Conservation (phyloP, 768 basidiomycete genomes). For the Mycena filopes region DNA sequence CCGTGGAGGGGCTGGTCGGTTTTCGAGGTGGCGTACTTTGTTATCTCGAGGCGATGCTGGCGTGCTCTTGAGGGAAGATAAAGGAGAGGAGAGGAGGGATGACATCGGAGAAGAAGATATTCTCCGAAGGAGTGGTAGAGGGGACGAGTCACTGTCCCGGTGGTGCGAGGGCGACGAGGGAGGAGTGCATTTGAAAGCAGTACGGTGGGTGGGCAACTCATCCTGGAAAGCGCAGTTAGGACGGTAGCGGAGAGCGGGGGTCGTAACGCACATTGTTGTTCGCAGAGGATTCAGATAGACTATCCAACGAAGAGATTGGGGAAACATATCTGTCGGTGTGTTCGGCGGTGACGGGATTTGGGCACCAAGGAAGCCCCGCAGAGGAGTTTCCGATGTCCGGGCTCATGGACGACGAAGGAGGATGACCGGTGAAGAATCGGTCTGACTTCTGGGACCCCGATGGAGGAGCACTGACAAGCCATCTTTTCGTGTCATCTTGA, state of each 20-base stretch:
- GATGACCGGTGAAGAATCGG: constrained; percentile 8
- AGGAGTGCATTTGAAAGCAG: constrained; percentile 16
- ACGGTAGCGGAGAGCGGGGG: not conserved
- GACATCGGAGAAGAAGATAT: constrained; percentile 4
- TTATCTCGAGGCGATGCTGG: constrained; percentile 20
- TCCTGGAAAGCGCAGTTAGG: constrained; percentile 13
- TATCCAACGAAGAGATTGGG: constrained; percentile 24
- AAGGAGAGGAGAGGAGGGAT: constrained; percentile 18
- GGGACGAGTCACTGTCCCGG: constrained; percentile 28
- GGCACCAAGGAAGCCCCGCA: constrained; percentile 19
- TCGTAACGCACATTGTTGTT: constrained; percentile 6
- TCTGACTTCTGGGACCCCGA: constrained; percentile 18
- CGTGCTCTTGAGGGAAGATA: constrained; percentile 28
- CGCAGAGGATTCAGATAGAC: constrained; percentile 22
- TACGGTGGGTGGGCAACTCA: constrained; percentile 23
- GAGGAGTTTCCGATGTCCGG: constrained; percentile 5
- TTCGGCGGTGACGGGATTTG: constrained; percentile 1
- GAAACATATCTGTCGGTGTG: constrained; percentile 8
- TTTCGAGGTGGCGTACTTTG: constrained; percentile 10
- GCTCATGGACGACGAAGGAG: constrained; percentile 18
- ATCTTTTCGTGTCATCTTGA: constrained; percentile 42
- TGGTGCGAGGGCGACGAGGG: constrained; percentile 17
- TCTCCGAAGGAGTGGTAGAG: constrained; percentile 26
- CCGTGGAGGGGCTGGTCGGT: too few species aligned
- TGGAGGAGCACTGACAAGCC: not conserved